Evolutionary conservation across 768 basidiomycete genomes (phyloP), one percentile per base, ranked within the genome.

Genomic region (Trametes sanguinea): DNA sequence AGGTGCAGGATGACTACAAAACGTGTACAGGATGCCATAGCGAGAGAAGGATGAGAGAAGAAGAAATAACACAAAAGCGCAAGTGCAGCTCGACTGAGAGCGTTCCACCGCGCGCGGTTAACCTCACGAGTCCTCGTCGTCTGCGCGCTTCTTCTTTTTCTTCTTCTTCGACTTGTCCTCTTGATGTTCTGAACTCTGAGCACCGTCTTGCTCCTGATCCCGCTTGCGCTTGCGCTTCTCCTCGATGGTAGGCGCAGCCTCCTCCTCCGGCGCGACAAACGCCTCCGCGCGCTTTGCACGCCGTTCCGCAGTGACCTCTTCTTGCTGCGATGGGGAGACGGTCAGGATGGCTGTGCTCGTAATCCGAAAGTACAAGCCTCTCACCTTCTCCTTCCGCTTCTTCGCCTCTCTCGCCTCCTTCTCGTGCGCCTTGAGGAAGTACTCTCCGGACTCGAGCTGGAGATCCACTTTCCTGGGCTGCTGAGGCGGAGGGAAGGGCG

Each of bases 401-500:
- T 82, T 83, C 35, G 83, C 81, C 68, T 94, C 92, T 39, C 85
- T 81, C 2, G 83, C 85, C 65, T 89, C 88, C 78, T 91, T 96
- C 73, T 98, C 92, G 61, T 85, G 81, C 16, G 90, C 78, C 73
- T 96, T 97, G 77, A 99, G 89, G 81, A 98, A 99, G 73, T 98
- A 98, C 71, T 98, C 97, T 77, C 97, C 97, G 2, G 90, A 91
- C 72, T 97, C 96, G 65, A 98, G 81, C 80, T 98, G 90, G 47
- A 97, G 73, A 75, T 99, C 97, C 70, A 98, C 92, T 83, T 98
- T 98, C 68, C 94, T 87, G 40, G 95, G 96, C 61, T 85, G 82
- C 71, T 98, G 97, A 7, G 95, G 79, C 35, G 97, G 97, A 40
- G 97, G 97, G 85, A 98, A 99, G 1, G 97, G 97, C n/a, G 97